A percentile compares a stretch with the other conserved stretches of the same genome.
Conservation (phyloP, 2,329 filamentous ascomycete species). For the Epichloe sp. region DNA sequence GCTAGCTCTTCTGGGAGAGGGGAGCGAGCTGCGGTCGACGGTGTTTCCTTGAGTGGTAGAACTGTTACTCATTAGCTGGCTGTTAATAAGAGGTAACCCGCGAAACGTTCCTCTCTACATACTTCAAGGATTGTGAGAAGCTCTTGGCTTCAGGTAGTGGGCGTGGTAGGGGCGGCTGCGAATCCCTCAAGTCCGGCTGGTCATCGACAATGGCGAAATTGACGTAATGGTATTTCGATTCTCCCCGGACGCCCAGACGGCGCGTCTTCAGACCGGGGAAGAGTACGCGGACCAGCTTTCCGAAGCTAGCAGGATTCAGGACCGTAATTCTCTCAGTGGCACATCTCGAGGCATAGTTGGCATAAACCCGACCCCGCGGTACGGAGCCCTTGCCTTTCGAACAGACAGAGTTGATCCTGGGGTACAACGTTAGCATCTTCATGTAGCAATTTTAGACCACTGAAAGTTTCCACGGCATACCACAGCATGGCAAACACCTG, state of each 20-base stretch:
- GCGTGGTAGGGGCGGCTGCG: conserved; percentile 31
- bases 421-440: neutral
- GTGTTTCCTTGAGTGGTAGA: conserved; percentile 17
- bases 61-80: conserved; percentile 15
- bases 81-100: neutral
- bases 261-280: conserved; percentile 92
- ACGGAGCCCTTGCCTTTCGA: conserved; percentile 71
- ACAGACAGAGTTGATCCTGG: conserved; percentile 62
- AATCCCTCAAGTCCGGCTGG: conserved; percentile 32
- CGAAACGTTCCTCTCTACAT: conserved; percentile 12
- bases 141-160: conserved; percentile 34
- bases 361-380: conserved; percentile 84
- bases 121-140: conserved; percentile 39
- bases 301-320: conserved; percentile 92
- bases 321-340: conserved; percentile 89
- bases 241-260: conserved; percentile 80
- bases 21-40: conserved; percentile 14
- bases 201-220: conserved; percentile 51
- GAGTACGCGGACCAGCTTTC: conserved; percentile 89
- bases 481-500: conserved; percentile 85
- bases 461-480: conserved; percentile 32
- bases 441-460: neutral
- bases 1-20: conserved; percentile 17
- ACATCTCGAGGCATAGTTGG: conserved; percentile 86
- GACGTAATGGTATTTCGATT: conserved; percentile 96